Base-by-base conservation (phyloP, 495 filamentous ascomycete genomes). In the Patellaria atrata region DNA sequence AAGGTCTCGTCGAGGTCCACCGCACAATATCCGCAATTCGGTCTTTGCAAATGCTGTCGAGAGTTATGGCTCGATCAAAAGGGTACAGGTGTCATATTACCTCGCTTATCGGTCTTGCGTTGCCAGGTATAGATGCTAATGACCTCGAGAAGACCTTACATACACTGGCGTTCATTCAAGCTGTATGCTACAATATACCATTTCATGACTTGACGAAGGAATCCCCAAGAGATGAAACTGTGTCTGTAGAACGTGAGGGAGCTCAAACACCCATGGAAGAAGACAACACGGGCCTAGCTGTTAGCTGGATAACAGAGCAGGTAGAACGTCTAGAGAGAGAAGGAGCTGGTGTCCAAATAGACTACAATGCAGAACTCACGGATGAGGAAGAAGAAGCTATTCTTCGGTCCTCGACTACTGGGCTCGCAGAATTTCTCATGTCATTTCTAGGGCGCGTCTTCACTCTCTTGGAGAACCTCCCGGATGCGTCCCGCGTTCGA, bases 51-150 rank as follows among this genome's bases (percentile, higher is more conserved):
- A 74, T 85, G 57, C 72, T 94, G 20, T 78, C 87, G 41, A 78
- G 78, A 56, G 73, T 82, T 39, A 89, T 99, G 70, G 73, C 83
- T 4, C 77, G 76, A 35, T 82, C 85, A 17, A 94, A 85, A 50
- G 89, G 89, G 16, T 93, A 85, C 43, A 71, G 89, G 37, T 96
- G 91, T 45, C 89, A 99, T 52, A 73, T 96, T 48, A 96, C 91
- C 8, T 84, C 87, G 1, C 57, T 96, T 22, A 59, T 99, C 13
- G 91, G 87, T 5, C 68, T 99, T 35, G 83, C 89, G 2, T 64
- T 99, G 23, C 89, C 89, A 1, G 89, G 89, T 20, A 91, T 99
- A 33, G 89, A 99, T 59, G 87, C 89, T 20, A 99, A 99, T 54
- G 89, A 99, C 58, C 65, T 99, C 20, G 83, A 87, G 43, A 99